Conservation (phyloP, 208 protist genomes). For the Plasmodiophora brassicae region DNA sequence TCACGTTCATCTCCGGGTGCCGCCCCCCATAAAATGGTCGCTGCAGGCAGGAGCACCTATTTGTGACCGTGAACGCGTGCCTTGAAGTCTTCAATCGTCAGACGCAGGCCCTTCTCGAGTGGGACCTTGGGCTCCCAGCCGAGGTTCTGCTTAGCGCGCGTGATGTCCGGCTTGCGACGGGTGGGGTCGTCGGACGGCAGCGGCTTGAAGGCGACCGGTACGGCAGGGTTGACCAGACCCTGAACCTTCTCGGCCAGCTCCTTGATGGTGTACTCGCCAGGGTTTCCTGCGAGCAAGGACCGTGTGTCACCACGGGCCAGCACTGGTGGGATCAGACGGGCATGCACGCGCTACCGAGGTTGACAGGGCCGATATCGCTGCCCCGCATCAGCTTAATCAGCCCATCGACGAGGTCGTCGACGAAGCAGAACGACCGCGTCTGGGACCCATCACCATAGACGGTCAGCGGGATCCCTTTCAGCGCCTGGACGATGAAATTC, state of each 20-base stretch:
- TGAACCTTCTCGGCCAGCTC: constrained; percentile 45
- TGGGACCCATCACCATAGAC: constrained; percentile 81
- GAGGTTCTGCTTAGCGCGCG: constrained; percentile 39
- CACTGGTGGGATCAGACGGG: too few relatives aligned
- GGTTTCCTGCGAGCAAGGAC: constrained; percentile 45
- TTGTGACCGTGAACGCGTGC: too few relatives aligned
- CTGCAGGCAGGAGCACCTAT: too few relatives aligned
- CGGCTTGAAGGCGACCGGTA: constrained; percentile 28
- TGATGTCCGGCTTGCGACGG: constrained; percentile 55
- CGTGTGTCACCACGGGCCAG: too few relatives aligned
- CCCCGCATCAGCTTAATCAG: constrained; percentile 49
- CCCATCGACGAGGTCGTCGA: constrained; percentile 46
- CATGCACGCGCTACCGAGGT: constrained; percentile 59
- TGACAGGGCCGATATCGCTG: constrained; percentile 51
- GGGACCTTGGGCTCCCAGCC: constrained; percentile 45
- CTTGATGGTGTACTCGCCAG: constrained; percentile 59
- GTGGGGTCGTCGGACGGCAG: constrained; percentile 53
- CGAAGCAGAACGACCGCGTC: constrained; percentile 75
- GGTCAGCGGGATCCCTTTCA: constrained; percentile 70
- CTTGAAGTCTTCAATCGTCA: constrained; percentile 51
- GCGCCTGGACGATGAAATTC: constrained; percentile 82
- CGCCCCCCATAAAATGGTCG: too few relatives aligned
- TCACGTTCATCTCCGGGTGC: too few relatives aligned
- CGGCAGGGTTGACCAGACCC: constrained; percentile 32
- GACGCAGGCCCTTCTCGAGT: constrained; percentile 44